phyloP scores from a whole-genome alignment of 805 yeast species.

The Candida sithepensis region DNA sequence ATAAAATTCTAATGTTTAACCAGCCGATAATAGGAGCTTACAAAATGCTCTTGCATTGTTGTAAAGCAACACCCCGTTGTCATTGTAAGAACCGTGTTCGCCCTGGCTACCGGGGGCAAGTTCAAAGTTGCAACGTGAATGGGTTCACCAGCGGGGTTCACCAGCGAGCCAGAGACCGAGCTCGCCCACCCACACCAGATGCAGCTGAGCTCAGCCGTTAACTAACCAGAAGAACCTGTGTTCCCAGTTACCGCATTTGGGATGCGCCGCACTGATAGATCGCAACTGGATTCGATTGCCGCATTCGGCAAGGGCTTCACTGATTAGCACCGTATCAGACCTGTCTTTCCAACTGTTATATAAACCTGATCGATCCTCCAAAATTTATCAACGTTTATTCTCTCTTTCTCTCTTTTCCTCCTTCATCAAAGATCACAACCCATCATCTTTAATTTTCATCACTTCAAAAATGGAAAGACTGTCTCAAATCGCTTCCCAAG shows the following conservation, averaged over 20 bases:
- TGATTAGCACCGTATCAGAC: not conserved
- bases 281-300: conserved; percentile 3
- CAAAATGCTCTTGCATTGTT: too few species aligned
- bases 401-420: not conserved
- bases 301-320: conserved; percentile 7
- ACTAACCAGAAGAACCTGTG: conserved; percentile 1
- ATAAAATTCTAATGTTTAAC: too few species aligned
- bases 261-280: not conserved
- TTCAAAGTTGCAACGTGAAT: too few species aligned
- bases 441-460: not conserved
- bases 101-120: too few species aligned
- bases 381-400: not conserved
- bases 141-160: too few species aligned
- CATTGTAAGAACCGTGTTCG: too few species aligned
- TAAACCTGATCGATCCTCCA: conserved; percentile 1
- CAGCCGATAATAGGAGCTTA: too few species aligned
- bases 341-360: not conserved
- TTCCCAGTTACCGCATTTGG: conserved; percentile 1
- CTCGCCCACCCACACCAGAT: not conserved
- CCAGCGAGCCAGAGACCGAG: not conserved
- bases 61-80: too few species aligned
- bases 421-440: not conserved
- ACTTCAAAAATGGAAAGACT: conserved; percentile 54
- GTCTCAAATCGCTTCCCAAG: conserved; percentile 58
- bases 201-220: too few species aligned